Percentiles rank a stretch among this genome's conserved stretches.
These are phyloP conservation scores for Aspergillus eucalypticola DNA, from an alignment of 2,329 filamentous ascomycete genomes.

Conservation along the genomic window DNA sequence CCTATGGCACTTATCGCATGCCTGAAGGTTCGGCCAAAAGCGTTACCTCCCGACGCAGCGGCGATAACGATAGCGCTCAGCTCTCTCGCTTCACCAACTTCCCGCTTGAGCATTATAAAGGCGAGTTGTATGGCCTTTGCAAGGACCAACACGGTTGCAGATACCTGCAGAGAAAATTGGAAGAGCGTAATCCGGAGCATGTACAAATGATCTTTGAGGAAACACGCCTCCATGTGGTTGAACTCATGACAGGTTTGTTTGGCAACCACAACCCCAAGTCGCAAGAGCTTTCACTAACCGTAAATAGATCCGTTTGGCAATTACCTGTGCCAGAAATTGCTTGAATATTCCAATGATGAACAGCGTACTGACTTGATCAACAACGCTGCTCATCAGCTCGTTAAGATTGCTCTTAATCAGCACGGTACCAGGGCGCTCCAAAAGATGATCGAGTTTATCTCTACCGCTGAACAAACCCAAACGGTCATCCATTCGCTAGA, in stretches of 20 bases:
- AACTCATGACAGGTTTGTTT: constrained; percentile 80
- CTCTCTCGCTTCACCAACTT: constrained; percentile 80
- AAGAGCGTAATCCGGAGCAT: constrained; percentile 80
- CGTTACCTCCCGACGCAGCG: constrained; percentile 63
- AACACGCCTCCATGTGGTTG: constrained; percentile 89
- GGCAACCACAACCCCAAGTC: background rate
- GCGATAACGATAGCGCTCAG: constrained; percentile 54
- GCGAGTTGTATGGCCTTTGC: constrained; percentile 85
- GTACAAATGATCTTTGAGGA: constrained; percentile 93
- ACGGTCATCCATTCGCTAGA: constrained; percentile 84
- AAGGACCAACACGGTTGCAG: constrained; percentile 98
- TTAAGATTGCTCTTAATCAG: constrained; percentile 92
- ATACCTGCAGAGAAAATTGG: constrained; percentile 94
- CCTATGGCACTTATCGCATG: constrained; percentile 58
- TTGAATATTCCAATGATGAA: constrained; percentile 92
- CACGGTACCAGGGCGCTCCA: constrained; percentile 94
- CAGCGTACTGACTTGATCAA: constrained; percentile 91
- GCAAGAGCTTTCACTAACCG: constrained; percentile 23
- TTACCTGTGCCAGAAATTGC: constrained; percentile 97
- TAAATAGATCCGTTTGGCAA: constrained; percentile 86
- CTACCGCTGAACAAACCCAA: constrained; percentile 77
- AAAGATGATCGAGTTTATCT: constrained; percentile 99
- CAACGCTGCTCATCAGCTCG: constrained; percentile 83
- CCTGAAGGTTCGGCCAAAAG: constrained; percentile 75
- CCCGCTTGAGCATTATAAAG: constrained; percentile 74